Conservation (phyloP, 1,284 basidiomycete genomes). For the Pseudozyma pruni region DNA sequence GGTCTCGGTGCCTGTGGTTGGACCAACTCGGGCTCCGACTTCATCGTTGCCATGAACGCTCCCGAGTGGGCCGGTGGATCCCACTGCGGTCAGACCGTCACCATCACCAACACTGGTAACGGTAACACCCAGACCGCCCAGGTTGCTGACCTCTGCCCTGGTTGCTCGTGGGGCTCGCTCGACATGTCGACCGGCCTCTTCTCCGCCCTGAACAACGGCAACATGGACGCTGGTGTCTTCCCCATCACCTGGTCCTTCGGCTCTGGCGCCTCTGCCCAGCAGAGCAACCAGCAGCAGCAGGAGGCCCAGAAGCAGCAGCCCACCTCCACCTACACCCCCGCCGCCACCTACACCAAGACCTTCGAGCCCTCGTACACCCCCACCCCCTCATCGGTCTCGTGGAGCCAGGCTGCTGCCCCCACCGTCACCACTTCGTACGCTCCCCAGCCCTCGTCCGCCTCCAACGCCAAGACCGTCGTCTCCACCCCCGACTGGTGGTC, state of each 20-base stretch:
- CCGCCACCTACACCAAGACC: conserved; percentile 10
- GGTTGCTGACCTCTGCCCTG: conserved; percentile 78
- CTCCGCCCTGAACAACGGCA: conserved; percentile 61
- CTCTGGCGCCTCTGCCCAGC: conserved; percentile 30
- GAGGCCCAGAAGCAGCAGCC: conserved; percentile 30
- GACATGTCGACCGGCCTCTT: conserved; percentile 84
- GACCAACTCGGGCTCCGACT: conserved; percentile 53
- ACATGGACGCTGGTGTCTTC: conserved; percentile 61
- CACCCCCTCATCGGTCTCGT: conserved; percentile 22
- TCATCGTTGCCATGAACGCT: conserved; percentile 64
- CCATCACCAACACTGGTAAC: conserved; percentile 72
- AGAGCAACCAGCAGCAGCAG: conserved; percentile 44
- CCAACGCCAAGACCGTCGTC: conserved; percentile 44
- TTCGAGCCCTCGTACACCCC: conserved; percentile 17
- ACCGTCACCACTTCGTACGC: conserved; percentile 20
- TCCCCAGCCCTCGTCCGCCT: conserved; percentile 38
- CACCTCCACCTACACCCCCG: conserved; percentile 23
- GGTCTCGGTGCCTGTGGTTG: conserved; percentile 53
- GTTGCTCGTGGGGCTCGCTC: conserved; percentile 78
- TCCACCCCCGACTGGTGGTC: conserved; percentile 50
- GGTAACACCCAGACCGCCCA: conserved; percentile 75
- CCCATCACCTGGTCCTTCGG: conserved; percentile 60
- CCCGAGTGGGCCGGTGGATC: conserved; percentile 52
- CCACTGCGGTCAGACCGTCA: conserved; percentile 75
- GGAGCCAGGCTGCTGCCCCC: conserved; percentile 8